Percentiles rank a stretch among this genome's conserved stretches.
Evolutionary conservation across 169 alveolate genomes (phyloP).

Genomic region (Plasmodium coatneyi): DNA sequence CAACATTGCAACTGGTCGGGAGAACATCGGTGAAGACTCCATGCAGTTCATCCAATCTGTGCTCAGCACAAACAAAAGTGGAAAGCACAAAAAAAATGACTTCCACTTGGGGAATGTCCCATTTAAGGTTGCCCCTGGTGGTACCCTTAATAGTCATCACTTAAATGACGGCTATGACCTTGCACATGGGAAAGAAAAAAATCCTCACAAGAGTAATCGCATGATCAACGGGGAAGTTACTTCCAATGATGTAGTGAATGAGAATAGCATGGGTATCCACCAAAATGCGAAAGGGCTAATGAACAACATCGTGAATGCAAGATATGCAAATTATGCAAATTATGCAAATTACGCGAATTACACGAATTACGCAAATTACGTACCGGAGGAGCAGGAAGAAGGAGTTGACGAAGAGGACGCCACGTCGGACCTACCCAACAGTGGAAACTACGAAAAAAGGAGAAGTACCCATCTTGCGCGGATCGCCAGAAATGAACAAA

Average conservation of each 20-base stretch:
- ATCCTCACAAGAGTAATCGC: not conserved
- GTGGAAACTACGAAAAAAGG: not conserved
- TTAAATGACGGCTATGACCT: not conserved
- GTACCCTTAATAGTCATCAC: not conserved
- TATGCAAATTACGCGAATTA: not conserved
- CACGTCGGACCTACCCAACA: not conserved
- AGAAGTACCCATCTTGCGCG: not conserved
- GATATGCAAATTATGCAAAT: not conserved
- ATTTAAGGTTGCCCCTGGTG: not conserved
- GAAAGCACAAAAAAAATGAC: not conserved
- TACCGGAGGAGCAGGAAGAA: not conserved
- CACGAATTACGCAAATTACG: not conserved
- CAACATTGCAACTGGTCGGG: not conserved
- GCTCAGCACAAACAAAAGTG: not conserved
- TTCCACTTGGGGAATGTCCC: not conserved
- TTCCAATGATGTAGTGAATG: not conserved
- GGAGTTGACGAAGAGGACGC: not conserved
- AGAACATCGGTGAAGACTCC: not conserved
- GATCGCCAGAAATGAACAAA: not conserved
- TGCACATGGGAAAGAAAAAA: not conserved
- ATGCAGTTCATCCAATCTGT: conserved; percentile 11
- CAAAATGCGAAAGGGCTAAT: not conserved
- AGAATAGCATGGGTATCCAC: not conserved
- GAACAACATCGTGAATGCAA: not conserved
- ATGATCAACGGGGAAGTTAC: not conserved